These are phyloP conservation scores for Adenanthera pavonina DNA, from an alignment of 306 rosid species.

Conservation along the genomic window DNA sequence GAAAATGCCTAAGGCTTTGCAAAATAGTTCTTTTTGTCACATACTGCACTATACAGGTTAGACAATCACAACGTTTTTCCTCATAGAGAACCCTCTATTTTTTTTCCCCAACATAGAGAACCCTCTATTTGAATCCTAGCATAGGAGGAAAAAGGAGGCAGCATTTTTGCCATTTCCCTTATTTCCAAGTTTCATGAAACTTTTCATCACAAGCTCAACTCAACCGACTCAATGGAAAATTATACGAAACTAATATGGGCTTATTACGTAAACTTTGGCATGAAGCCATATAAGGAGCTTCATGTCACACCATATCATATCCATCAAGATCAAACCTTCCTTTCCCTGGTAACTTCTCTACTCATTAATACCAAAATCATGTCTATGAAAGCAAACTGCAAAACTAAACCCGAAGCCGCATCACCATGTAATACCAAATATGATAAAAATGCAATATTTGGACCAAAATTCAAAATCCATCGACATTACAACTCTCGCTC, in stretches of 20 bases:
- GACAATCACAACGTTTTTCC: not conserved
- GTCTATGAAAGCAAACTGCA: not conserved
- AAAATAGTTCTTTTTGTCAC: not conserved
- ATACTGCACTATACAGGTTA: not conserved
- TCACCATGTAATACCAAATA: not conserved
- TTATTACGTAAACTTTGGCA: not conserved
- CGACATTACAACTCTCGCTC: not conserved
- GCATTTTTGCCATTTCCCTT: not conserved
- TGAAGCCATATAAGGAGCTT: not conserved
- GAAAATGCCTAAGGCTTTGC: not conserved
- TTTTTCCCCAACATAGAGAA: not conserved
- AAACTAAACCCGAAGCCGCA: not conserved
- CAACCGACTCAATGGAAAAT: not conserved
- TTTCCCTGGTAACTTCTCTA: conserved; percentile 5
- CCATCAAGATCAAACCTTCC: not conserved
- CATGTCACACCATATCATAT: not conserved
- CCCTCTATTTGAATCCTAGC: not conserved
- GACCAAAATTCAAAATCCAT: not conserved
- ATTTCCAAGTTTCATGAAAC: not conserved
- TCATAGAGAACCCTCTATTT: not conserved
- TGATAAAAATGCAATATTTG: not conserved
- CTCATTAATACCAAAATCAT: not conserved
- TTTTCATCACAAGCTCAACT: not conserved
- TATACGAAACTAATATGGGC: not conserved
- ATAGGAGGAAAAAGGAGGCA: not conserved